Evolutionary conservation across 2,329 filamentous ascomycete species (phyloP).

Genomic region (Magnaporthales sp.): DNA sequence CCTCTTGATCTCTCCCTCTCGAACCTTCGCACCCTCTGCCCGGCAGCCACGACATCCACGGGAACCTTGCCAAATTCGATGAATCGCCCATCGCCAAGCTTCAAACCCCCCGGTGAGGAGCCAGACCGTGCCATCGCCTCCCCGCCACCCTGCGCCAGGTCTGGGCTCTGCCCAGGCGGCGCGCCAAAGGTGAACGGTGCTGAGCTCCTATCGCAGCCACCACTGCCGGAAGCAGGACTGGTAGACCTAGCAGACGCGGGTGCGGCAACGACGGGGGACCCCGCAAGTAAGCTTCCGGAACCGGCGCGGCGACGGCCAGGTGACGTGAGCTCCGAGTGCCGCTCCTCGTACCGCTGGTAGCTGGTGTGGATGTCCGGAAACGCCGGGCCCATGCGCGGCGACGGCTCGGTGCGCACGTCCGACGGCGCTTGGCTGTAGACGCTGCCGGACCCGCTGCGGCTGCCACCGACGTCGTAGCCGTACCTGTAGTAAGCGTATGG

Average conservation of each 20-base stretch:
- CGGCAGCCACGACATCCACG: neutral
- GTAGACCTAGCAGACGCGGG: constrained; percentile 2
- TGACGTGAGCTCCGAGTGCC: constrained; percentile 6
- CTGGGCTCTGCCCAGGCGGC: constrained; percentile 2
- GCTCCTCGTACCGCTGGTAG: constrained; percentile 18
- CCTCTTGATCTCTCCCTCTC: neutral
- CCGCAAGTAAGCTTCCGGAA: constrained; percentile 6
- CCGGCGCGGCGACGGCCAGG: constrained; percentile 1
- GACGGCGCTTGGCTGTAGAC: constrained; percentile 24
- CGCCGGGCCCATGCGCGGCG: constrained; percentile 21
- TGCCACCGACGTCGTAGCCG: constrained; percentile 7
- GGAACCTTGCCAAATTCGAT: constrained; percentile 14
- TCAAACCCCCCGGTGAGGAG: constrained; percentile 14
- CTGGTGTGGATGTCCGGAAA: constrained; percentile 21
- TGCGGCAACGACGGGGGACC: neutral
- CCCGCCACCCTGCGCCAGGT: neutral
- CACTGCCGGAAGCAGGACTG: constrained; percentile 6
- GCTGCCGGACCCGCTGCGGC: constrained; percentile 14
- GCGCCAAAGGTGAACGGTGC: neutral
- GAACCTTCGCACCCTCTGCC: neutral
- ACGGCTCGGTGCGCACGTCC: constrained; percentile 33
- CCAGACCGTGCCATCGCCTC: constrained; percentile 15
- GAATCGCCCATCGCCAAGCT: constrained; percentile 14
- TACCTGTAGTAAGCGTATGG: constrained; percentile 7
- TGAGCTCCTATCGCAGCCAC: neutral